Evolutionary conservation across 805 yeast genomes (phyloP).

Genomic region (Lachancea mirantina): DNA sequence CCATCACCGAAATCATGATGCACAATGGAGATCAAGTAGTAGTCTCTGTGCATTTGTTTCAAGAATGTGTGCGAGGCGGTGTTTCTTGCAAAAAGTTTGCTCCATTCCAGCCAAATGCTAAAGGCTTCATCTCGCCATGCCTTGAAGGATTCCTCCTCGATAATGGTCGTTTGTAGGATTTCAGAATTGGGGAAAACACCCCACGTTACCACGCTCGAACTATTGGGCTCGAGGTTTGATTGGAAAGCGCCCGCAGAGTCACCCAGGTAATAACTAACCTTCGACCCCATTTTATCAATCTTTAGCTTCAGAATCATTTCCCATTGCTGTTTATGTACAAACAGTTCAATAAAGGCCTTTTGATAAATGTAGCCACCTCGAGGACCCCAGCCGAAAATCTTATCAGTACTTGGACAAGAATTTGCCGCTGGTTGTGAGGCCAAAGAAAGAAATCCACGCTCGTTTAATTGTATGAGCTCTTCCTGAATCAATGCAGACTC

Average conservation of each 20-base stretch:
- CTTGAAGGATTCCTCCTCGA: constrained; percentile 84
- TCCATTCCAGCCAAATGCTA: constrained; percentile 89
- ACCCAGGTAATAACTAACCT: constrained; percentile 69
- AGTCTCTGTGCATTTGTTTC: constrained; percentile 50
- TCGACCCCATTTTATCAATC: constrained; percentile 38
- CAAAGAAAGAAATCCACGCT: constrained; percentile 70
- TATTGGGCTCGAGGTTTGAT: constrained; percentile 48
- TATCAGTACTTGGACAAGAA: constrained; percentile 70
- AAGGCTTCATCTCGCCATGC: constrained; percentile 98
- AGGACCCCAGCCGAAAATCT: constrained; percentile 97
- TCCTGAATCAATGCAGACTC: constrained; percentile 93
- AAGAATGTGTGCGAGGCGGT: constrained; percentile 54
- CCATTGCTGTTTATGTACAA: constrained; percentile 73
- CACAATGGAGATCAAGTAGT: constrained; percentile 74
- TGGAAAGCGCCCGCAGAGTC: constrained; percentile 51
- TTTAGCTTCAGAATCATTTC: constrained; percentile 43
- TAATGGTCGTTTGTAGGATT: constrained; percentile 83
- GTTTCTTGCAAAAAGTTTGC: constrained; percentile 56
- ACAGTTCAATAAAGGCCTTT: constrained; percentile 87
- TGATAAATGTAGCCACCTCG: constrained; percentile 81
- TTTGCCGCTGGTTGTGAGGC: constrained; percentile 96
- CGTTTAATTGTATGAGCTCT: constrained; percentile 72
- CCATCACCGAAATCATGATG: constrained; percentile 77
- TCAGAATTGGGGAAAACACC: constrained; percentile 92
- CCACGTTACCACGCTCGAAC: constrained; percentile 90